Percentiles rank a stretch among this genome's conserved stretches.
phyloP scores from a whole-genome alignment of 108 stramenopile species.

The Chaetoceros tenuissimus region DNA sequence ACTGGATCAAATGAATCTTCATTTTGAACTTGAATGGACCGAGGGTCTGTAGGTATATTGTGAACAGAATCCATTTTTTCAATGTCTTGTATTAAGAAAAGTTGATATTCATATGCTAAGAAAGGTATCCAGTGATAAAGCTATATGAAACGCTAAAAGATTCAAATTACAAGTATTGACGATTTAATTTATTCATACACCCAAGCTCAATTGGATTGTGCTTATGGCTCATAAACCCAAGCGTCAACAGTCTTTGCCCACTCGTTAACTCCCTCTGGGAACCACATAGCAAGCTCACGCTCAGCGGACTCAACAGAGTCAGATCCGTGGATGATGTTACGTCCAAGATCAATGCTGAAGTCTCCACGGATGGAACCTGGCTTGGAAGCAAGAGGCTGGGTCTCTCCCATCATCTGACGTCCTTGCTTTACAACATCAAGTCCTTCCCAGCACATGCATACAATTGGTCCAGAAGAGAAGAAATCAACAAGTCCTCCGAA shows the following conservation, averaged over 20 bases:
- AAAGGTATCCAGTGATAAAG: no score
- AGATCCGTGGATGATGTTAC: conserved; percentile 78
- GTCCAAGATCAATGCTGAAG: conserved; percentile 91
- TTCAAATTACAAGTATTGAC: no score
- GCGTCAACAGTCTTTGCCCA: conserved; percentile 68
- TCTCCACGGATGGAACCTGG: conserved; percentile 98
- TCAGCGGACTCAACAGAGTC: conserved; percentile 68
- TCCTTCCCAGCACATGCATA: conserved; percentile 91
- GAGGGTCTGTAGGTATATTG: no score
- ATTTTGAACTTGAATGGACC: no score
- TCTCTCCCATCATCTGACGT: conserved; percentile 97
- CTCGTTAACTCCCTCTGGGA: conserved; percentile 81
- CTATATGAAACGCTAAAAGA: no score
- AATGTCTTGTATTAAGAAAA: no score
- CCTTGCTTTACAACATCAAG: conserved; percentile 65
- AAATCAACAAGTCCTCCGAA: conserved; percentile 92
- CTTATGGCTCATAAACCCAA: conserved; percentile 51
- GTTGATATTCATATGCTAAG: no score
- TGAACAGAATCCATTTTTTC: no score
- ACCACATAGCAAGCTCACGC: conserved; percentile 84
- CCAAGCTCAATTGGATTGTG: no score
- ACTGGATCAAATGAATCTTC: no score
- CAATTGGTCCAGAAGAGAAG: conserved; percentile 96
- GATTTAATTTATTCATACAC: no score
- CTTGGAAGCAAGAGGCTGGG: conserved; percentile 91